Evolutionary conservation across 2,329 filamentous ascomycete genomes (phyloP).

Genomic region (Colletotrichum horii): DNA sequence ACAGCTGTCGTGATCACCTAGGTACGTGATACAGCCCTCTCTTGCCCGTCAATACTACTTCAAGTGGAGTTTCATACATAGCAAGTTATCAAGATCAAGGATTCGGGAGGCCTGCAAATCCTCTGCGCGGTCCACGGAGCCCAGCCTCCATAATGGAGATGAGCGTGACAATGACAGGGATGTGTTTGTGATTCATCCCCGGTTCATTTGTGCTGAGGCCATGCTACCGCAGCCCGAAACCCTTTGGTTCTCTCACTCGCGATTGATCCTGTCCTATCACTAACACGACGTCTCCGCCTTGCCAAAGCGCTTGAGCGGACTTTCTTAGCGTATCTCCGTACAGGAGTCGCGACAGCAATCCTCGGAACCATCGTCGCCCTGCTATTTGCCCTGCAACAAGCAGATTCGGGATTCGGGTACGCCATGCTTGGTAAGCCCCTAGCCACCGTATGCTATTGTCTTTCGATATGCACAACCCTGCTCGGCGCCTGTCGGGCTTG

Average conservation of each 20-base stretch:
- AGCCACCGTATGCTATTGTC: constrained; percentile 42
- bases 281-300: background rate
- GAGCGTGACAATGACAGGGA: background rate
- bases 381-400: constrained; percentile 61
- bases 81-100: background rate
- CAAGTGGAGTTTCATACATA: background rate
- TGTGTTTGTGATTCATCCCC: background rate
- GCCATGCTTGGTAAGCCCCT: constrained; percentile 66
- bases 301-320: constrained; percentile 73
- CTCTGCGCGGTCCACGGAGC: background rate
- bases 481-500: constrained; percentile 35
- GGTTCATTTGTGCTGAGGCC: background rate
- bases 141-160: constrained; percentile 9
- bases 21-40: constrained; percentile 43
- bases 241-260: background rate
- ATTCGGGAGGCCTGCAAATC: background rate
- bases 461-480: constrained; percentile 40
- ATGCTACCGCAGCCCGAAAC: background rate
- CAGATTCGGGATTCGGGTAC: constrained; percentile 57
- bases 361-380: constrained; percentile 70
- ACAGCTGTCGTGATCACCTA: constrained; percentile 58
- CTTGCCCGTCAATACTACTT: background rate
- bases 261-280: background rate
- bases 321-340: constrained; percentile 75
- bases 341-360: constrained; percentile 72